Conservation (phyloP, 495 filamentous ascomycete genomes). For the Penicillium argentinense region DNA sequence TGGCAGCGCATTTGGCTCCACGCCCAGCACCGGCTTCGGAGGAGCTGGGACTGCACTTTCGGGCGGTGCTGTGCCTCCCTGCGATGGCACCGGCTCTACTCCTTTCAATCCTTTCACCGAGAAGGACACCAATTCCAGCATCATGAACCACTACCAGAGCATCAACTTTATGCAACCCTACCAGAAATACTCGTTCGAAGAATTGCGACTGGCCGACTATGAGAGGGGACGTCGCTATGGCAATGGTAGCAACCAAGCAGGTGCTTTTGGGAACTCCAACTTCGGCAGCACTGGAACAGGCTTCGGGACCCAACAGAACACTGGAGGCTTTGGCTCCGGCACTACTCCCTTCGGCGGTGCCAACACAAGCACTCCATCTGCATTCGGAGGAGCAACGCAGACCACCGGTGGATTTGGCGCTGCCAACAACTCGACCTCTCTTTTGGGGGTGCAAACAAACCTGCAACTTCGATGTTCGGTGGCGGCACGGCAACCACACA, state of each 20-base stretch:
- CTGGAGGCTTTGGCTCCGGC: constrained; percentile 52
- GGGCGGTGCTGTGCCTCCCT: constrained; percentile 39
- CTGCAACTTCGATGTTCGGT: constrained; percentile 42
- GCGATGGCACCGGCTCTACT: constrained; percentile 69
- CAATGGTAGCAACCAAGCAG: constrained; percentile 75
- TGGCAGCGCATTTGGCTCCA: constrained; percentile 23
- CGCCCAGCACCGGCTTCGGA: constrained; percentile 42
- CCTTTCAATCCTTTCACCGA: constrained; percentile 76
- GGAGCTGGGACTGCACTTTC: constrained; percentile 49
- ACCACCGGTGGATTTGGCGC: constrained; percentile 59
- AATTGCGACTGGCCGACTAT: constrained; percentile 88
- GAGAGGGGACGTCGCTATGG: constrained; percentile 79
- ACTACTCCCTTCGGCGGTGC: constrained; percentile 50
- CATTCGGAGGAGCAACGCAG: constrained; percentile 49
- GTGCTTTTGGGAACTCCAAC: constrained; percentile 70
- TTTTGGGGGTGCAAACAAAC: constrained; percentile 43
- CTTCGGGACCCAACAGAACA: constrained; percentile 41
- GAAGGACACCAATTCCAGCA: constrained; percentile 65
- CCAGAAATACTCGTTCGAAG: constrained; percentile 85
- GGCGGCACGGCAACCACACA: constrained; percentile 26
- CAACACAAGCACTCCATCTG: constrained; percentile 43
- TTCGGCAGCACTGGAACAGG: constrained; percentile 39
- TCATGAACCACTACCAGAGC: constrained; percentile 78
- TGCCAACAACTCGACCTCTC: constrained; percentile 28
- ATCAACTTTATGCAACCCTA: constrained; percentile 85